phyloP scores from a whole-genome alignment of 805 yeast species.

The Schizosaccharomyces pombe region DNA sequence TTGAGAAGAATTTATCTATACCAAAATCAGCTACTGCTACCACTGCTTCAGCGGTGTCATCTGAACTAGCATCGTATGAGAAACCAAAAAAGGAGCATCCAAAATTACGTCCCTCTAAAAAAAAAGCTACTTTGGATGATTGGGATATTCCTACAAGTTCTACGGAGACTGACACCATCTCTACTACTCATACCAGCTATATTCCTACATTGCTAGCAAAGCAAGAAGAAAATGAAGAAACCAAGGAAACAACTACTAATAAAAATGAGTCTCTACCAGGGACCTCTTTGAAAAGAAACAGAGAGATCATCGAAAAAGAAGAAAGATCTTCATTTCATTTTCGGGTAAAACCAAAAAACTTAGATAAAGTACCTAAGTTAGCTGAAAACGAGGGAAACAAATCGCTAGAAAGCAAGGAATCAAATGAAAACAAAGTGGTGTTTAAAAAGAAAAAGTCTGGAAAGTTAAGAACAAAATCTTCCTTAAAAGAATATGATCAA shows the following conservation, averaged over 20 bases:
- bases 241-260: background rate
- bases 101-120: background rate
- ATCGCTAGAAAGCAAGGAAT: background rate
- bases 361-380: background rate
- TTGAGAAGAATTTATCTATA: background rate
- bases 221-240: background rate
- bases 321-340: background rate
- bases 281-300: background rate
- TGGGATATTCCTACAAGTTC: background rate
- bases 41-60: background rate
- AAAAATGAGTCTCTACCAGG: background rate
- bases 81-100: background rate
- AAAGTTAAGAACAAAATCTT: no score
- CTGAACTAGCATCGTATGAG: background rate
- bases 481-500: no score
- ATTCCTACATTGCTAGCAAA: background rate
- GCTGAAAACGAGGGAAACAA: background rate
- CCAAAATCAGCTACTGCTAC: background rate
- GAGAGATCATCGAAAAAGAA: background rate
- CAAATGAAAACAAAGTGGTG: background rate
- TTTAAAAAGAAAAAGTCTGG: background rate
- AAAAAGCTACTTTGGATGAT: background rate
- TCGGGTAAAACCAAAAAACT: background rate
- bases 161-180: background rate
- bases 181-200: background rate